Evolutionary conservation across 371 early-diverging fungal genomes (phyloP).

Genomic region (Circinella minor): DNA sequence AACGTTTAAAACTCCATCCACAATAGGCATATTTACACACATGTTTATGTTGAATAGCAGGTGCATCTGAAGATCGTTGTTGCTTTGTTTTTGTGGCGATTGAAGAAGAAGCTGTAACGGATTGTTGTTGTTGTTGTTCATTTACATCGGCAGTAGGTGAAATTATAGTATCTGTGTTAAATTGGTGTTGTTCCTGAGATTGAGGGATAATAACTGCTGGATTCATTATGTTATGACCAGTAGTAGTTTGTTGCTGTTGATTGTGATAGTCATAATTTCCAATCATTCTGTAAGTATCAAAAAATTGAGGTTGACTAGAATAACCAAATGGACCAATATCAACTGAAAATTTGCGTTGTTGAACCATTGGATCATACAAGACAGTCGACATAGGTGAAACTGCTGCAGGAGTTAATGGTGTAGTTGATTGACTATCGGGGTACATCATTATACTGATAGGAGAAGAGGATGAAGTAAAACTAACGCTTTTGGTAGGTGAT

Average conservation of each 20-base stretch:
- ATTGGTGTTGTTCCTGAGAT: not conserved
- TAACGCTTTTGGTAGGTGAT: not conserved
- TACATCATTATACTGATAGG: constrained; percentile 1
- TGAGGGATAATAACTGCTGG: not conserved
- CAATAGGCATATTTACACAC: constrained; percentile 58
- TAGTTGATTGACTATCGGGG: constrained; percentile 2
- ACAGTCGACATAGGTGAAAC: constrained; percentile 26
- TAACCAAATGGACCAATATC: constrained; percentile 55
- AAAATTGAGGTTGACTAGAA: constrained; percentile 25
- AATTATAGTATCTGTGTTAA: not conserved
- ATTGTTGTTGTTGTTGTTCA: constrained; percentile 4
- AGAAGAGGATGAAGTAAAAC: not conserved
- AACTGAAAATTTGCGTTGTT: constrained; percentile 50
- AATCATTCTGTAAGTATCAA: not conserved
- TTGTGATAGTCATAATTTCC: not conserved
- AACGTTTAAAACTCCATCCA: constrained; percentile 75
- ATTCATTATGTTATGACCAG: not conserved
- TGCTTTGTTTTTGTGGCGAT: not conserved
- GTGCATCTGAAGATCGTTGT: not conserved
- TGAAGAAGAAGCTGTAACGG: not conserved
- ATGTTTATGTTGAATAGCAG: constrained; percentile 46
- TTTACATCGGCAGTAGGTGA: not conserved
- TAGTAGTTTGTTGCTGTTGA: not conserved
- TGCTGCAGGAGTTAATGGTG: constrained; percentile 29
- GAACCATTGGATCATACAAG: constrained; percentile 22